A percentile compares a stretch with the other conserved stretches of the same genome.
Conservation (phyloP, 352 stramenopile species). For the Globisporangium nagaii region DNA sequence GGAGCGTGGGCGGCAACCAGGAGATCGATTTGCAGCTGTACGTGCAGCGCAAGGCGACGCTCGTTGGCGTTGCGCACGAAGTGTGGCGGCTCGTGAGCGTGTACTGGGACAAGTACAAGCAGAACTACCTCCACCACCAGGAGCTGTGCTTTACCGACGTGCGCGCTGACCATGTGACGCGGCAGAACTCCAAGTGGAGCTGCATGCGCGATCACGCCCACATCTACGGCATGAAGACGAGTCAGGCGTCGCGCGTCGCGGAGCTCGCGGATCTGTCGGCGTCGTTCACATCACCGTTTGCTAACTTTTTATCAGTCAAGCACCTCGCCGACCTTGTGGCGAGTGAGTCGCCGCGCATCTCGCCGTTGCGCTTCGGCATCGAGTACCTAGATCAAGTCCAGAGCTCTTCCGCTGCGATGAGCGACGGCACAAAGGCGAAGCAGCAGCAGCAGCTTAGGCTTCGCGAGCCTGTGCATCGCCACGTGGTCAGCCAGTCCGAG, state of each 20-base stretch:
- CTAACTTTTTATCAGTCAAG: slow-evolving; percentile 16
- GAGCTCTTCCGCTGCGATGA: background rate
- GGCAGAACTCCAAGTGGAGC: slow-evolving; percentile 24
- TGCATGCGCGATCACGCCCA: slow-evolving; percentile 30
- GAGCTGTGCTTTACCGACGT: slow-evolving; percentile 49
- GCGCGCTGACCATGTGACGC: background rate
- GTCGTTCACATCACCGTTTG: slow-evolving; percentile 1
- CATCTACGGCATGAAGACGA: slow-evolving; percentile 48
- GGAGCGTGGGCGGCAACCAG: background rate
- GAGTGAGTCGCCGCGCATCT: slow-evolving; percentile 14
- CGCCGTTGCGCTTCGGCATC: slow-evolving; percentile 29
- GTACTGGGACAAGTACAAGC: slow-evolving; percentile 60
- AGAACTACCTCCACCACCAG: slow-evolving; percentile 60
- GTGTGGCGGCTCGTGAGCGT: slow-evolving; percentile 54
- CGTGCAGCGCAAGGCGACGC: slow-evolving; percentile 18
- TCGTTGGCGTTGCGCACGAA: slow-evolving; percentile 40
- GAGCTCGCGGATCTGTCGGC: slow-evolving; percentile 9
- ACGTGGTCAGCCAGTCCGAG: slow-evolving; percentile 47
- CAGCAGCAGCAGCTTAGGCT: background rate
- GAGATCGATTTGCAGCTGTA: slow-evolving; percentile 32
- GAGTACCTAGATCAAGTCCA: slow-evolving; percentile 23
- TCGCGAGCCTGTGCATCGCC: slow-evolving; percentile 10
- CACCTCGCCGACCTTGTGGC: slow-evolving; percentile 17
- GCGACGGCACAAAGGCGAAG: background rate
- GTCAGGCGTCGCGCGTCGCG: slow-evolving; percentile 24